Percentiles rank a stretch among this genome's conserved stretches.
Conservation (phyloP, 768 basidiomycete species). For the Mrakia hoshinonis region DNA sequence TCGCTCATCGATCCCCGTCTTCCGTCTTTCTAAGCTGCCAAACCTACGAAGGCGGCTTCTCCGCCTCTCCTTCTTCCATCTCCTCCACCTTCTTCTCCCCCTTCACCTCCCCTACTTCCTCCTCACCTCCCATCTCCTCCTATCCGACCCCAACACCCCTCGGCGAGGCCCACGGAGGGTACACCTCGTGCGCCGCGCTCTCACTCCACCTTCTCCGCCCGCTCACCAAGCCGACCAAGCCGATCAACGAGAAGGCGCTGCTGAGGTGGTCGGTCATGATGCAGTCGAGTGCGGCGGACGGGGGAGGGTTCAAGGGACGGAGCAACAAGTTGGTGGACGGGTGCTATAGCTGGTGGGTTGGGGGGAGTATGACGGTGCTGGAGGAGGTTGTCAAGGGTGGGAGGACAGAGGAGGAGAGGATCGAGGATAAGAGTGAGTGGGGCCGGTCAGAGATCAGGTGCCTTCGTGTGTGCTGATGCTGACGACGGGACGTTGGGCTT, state of each 20-base stretch:
- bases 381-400: constrained; percentile 46
- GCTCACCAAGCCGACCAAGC: constrained; percentile 34
- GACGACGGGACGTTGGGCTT: too few species aligned
- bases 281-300: constrained; percentile 72
- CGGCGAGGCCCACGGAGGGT: constrained; percentile 96
- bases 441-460: neutral
- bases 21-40: constrained; percentile 53
- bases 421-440: constrained; percentile 35
- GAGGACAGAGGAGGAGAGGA: constrained; percentile 14
- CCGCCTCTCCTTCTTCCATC: constrained; percentile 48
- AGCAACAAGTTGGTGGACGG: constrained; percentile 99
- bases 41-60: constrained; percentile 95
- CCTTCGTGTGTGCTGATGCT: neutral
- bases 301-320: constrained; percentile 85
- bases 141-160: constrained; percentile 58
- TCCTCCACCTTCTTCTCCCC: constrained; percentile 58
- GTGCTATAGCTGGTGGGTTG: constrained; percentile 99
- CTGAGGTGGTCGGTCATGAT: constrained; percentile 74
- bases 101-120: constrained; percentile 2
- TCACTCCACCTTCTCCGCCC: constrained; percentile 70
- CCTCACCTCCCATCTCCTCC: constrained; percentile 38
- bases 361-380: constrained; percentile 70
- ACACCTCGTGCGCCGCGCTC: constrained; percentile 87
- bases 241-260: constrained; percentile 54
- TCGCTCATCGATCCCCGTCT: neutral